Conservation (phyloP, 2,329 filamentous ascomycete genomes). For the Aspergillaceae sp. region DNA sequence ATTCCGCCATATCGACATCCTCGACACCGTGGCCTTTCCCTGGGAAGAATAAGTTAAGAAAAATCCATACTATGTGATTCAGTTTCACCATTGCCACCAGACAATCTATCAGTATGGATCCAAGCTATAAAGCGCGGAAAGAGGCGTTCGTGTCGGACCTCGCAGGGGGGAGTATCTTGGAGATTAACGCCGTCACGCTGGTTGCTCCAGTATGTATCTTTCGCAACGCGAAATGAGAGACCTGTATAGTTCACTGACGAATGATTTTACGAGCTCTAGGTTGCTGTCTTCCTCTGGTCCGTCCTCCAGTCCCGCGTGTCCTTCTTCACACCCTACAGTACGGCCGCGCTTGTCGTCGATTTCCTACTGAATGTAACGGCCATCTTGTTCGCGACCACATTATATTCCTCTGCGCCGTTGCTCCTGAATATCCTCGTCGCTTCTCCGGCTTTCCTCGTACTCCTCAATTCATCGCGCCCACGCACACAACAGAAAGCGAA, state of each 20-base stretch:
- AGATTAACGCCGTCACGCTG: constrained; percentile 79
- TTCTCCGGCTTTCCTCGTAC: constrained; percentile 59
- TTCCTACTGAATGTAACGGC: constrained; percentile 78
- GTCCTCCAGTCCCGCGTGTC: constrained; percentile 73
- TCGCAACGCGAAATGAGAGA: neutral
- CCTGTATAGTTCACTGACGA: constrained; percentile 4
- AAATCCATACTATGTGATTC: neutral
- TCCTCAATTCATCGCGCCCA: constrained; percentile 31
- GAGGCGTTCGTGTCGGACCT: constrained; percentile 93
- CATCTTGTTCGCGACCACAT: constrained; percentile 74
- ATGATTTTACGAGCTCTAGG: constrained; percentile 42
- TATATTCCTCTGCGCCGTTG: constrained; percentile 68
- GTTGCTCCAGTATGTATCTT: constrained; percentile 64
- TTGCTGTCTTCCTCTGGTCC: constrained; percentile 79
- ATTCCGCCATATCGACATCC: neutral
- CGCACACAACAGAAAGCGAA: constrained; percentile 27
- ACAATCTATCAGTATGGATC: constrained; percentile 21
- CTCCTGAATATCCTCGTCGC: constrained; percentile 68
- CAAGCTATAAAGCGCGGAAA: constrained; percentile 80
- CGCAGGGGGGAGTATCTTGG: constrained; percentile 68
- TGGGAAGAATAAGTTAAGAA: neutral
- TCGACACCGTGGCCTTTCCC: neutral
- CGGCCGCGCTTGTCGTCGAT: constrained; percentile 63
- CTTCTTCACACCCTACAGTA: constrained; percentile 70
- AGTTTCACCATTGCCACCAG: neutral